Percentiles rank a stretch among this genome's conserved stretches.
Conservation (phyloP, 768 basidiomycete genomes). For the Lactarius indigo region DNA sequence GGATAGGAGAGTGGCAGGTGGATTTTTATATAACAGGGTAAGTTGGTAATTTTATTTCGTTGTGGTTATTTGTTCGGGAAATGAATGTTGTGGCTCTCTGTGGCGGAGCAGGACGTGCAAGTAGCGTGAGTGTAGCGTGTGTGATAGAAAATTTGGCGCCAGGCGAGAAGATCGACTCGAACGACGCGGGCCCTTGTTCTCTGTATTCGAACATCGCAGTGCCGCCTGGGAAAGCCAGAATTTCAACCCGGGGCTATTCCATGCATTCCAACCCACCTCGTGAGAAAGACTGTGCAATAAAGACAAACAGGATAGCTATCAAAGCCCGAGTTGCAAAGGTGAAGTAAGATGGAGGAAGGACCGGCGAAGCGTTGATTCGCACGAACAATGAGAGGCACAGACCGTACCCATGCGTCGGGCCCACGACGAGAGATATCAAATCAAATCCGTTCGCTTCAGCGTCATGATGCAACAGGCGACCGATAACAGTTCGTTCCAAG, state of each 20-base stretch:
- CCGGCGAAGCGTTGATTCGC: no score
- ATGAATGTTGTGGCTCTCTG: background rate
- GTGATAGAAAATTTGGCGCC: constrained; percentile 2
- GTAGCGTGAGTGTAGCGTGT: background rate
- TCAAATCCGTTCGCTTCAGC: no score
- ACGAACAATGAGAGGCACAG: no score
- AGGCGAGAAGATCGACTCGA: background rate
- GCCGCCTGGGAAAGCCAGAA: background rate
- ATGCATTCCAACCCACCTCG: background rate
- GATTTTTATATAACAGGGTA: background rate
- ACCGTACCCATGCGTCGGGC: no score
- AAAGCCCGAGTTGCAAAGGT: no score
- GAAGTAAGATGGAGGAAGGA: no score
- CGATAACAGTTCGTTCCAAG: no score
- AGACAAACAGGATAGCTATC: no score
- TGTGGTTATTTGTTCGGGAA: background rate
- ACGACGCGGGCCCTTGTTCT: background rate
- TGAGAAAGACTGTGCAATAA: background rate
- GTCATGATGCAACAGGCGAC: no score
- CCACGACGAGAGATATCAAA: no score
- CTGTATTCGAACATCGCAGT: background rate
- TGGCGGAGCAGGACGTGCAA: background rate
- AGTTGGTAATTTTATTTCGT: background rate
- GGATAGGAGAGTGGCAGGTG: background rate
- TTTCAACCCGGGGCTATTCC: background rate